Conservation (phyloP, 2,329 filamentous ascomycete genomes). For the Cryphonectria naterciae region DNA sequence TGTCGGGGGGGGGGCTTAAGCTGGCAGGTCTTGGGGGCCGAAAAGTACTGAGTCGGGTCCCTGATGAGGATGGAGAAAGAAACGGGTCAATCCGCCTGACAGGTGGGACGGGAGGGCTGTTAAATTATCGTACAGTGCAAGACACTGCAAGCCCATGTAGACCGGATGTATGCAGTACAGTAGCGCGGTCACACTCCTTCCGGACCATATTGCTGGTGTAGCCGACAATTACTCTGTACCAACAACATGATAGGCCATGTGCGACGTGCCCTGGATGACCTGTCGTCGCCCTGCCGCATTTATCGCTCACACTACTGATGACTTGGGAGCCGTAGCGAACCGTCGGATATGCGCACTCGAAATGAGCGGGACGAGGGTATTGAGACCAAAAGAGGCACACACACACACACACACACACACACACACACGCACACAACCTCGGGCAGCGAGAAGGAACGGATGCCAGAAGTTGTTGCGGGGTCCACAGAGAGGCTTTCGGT, state of each 20-base stretch:
- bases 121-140: conserved; percentile 18
- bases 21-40: conserved; percentile 6
- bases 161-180: conserved; percentile 7
- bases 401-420: no score
- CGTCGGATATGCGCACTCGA: not conserved
- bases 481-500: not conserved
- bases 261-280: not conserved
- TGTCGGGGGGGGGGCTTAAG: not conserved
- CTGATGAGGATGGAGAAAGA: conserved; percentile 18
- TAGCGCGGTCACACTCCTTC: conserved; percentile 1
- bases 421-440: not conserved
- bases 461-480: not conserved
- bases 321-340: not conserved
- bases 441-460: not conserved
- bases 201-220: not conserved
- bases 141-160: conserved; percentile 17
- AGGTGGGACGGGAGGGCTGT: conserved; percentile 17
- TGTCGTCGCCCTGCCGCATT: not conserved
- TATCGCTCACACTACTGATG: not conserved
- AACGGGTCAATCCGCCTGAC: conserved; percentile 23
- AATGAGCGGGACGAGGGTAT: not conserved
- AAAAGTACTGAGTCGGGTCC: conserved; percentile 17
- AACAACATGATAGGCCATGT: not conserved
- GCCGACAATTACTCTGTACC: not conserved
- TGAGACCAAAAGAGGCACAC: not conserved